These are phyloP conservation scores for Geranomyces michiganensis DNA, from an alignment of 192 early-diverging fungal species.

Conservation along the genomic window DNA sequence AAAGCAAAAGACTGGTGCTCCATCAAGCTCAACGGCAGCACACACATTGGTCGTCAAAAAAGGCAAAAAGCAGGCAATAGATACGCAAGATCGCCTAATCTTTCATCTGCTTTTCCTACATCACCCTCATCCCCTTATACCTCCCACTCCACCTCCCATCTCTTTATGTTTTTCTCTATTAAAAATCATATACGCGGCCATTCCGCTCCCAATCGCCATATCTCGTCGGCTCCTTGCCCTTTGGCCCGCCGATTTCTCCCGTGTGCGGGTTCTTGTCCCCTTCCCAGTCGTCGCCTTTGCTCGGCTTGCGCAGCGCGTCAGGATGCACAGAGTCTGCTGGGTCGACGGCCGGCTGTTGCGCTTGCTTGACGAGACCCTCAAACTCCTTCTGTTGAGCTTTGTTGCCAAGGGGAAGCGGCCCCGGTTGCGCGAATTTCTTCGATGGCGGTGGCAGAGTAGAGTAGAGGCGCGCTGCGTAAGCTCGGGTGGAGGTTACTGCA, in stretches of 20 bases:
- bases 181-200: constrained; percentile 75
- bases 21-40: too few relatives aligned
- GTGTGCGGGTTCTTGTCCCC: constrained; percentile 72
- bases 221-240: constrained; percentile 77
- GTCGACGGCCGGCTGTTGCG: constrained; percentile 41
- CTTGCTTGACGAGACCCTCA: constrained; percentile 64
- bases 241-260: constrained; percentile 74
- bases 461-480: too few relatives aligned
- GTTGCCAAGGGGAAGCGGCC: constrained; percentile 72
- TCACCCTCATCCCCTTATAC: too few relatives aligned
- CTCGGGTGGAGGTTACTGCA: too few relatives aligned
- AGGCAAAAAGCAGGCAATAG: too few relatives aligned
- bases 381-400: constrained; percentile 72
- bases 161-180: not conserved
- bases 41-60: too few relatives aligned
- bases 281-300: constrained; percentile 58
- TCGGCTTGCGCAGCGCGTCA: constrained; percentile 54
- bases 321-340: constrained; percentile 36
- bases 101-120: too few relatives aligned
- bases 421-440: constrained; percentile 40
- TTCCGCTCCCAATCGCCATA: constrained; percentile 85
- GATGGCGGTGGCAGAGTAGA: too few relatives aligned
- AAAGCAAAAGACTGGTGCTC: too few relatives aligned
- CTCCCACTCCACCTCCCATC: too few relatives aligned
- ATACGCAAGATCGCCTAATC: too few relatives aligned